Evolutionary conservation across 2,329 filamentous ascomycete genomes (phyloP).

Genomic region (Microsporum ferrugineum): DNA sequence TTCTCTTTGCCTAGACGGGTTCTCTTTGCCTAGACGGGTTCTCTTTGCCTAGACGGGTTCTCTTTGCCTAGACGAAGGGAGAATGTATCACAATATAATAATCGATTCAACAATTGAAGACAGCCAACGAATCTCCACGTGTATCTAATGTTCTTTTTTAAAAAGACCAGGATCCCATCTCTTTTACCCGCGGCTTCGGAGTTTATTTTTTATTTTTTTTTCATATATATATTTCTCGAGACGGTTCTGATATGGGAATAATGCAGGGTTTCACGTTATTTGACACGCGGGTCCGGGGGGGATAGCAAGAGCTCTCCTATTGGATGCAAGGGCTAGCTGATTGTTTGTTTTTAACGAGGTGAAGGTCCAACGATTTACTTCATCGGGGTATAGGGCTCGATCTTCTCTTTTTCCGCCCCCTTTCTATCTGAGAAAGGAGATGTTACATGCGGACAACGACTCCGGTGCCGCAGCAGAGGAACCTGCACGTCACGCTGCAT

Average conservation of each 20-base stretch:
- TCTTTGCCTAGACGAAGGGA: neutral
- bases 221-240: neutral
- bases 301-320: neutral
- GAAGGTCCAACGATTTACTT: neutral
- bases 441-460: neutral
- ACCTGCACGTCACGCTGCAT: slow-evolving; percentile 1
- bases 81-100: neutral
- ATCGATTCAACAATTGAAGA: neutral
- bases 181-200: neutral
- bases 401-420: neutral
- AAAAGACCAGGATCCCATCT: neutral
- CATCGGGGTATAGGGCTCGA: neutral
- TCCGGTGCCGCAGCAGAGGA: neutral
- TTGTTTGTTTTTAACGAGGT: neutral
- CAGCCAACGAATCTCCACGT: slow-evolving; percentile 3
- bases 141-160: neutral
- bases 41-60: neutral
- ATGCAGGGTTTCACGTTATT: neutral
- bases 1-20: neutral
- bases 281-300: neutral
- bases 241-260: neutral
- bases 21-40: neutral
- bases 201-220: neutral
- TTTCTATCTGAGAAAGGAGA: neutral
- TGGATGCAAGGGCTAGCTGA: neutral